Base-by-base conservation (phyloP, 768 basidiomycete genomes). In the Rhizopogon sp. region DNA sequence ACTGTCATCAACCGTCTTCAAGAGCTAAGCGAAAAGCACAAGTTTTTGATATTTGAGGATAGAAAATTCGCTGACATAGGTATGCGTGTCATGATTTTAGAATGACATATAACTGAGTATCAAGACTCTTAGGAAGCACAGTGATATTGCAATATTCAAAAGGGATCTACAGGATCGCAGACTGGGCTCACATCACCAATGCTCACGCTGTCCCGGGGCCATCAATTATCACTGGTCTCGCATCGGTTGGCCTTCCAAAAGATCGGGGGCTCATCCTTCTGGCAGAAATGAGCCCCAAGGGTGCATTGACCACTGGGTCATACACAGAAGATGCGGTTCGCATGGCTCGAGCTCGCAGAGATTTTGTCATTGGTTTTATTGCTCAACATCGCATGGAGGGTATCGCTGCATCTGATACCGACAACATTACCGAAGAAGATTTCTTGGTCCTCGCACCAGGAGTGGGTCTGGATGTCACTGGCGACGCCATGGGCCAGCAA, bases 31-130 rank as follows among this genome's bases (percentile, higher is more conserved):
- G 64, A 71, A 44, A 87, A 89, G 67, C 84, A 97, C 59, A 92
- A 97, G 64, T 99, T 98, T 74, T 70, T 96, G 51, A 94, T 98
- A 62, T 99, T 98, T 62, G 97, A 98, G 74, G 97, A 99, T 75
- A 79, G 97, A 60, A 99, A 99, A 71, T 99, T 99, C 64, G 96
- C 97, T 4, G 97, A 99, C 70, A 98, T 99, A 51, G 96, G 96
- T 94, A 58, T 63, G 13, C 80, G 62, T 35, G 13, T 50, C 16
- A 6, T 45, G 14, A 4, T 8, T 43, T 22, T 39, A 14, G 5
- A 3, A 47, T 50, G 35, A 25, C 33, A 44, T 16, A 47, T 54
- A 7, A 41, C 37, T 43, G 49, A 56, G 7, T 50, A 8, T 55
- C 43, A 57, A 46, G n/a, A 47, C 14, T 14, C 59, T 47, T 10